Evolutionary conservation across 805 yeast species (phyloP), one percentile per base, ranked within the genome.

Genomic region (Kuraishia piskuri): DNA sequence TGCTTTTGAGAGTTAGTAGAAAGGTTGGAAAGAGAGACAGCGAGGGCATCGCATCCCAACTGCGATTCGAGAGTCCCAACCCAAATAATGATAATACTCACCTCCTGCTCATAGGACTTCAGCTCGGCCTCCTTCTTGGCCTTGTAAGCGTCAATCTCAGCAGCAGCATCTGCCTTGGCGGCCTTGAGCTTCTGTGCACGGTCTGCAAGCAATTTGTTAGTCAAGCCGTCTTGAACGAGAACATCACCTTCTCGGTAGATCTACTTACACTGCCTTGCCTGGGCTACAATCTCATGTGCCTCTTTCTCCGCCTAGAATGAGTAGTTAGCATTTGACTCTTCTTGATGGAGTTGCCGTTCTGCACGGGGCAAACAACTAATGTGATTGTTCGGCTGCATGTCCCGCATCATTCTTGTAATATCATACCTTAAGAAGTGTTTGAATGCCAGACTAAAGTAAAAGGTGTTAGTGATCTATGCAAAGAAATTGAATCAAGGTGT

Each of bases 211-310:
- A 21, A n/a, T 17, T 51, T 51, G 26, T 22, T 23, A 8, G 40
- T 31, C 9, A 31, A 31, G n/a, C n/a, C n/a, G n/a, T n/a, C n/a
- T n/a, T n/a, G n/a, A n/a, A n/a, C n/a, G n/a, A n/a, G n/a, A n/a
- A n/a, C 31, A 7, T 25, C 31, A 10, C 10, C 10, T 7, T 25
- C 31, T 25, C 31, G 6, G 10, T 25, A 25, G 31, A 22, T 48
- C 36, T 66, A 79, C 81, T 67, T 77, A 77, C 85, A 90, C 62
- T 84, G 79, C 77, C 98, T 88, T 22, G 99, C 97, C 67, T 87
- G 86, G 63, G 91, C 79, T 57, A 94, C 98, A 58, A 91, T 88
- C 62, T 85, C 91, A 62, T 96, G 97, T n/a, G 99, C 98, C 64
- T 89, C 92, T 73, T 88, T 90, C 75, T 94, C 99, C 57, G 98